phyloP scores from a whole-genome alignment of 2,329 filamentous ascomycete genomes.

The Fusarium albidum region DNA sequence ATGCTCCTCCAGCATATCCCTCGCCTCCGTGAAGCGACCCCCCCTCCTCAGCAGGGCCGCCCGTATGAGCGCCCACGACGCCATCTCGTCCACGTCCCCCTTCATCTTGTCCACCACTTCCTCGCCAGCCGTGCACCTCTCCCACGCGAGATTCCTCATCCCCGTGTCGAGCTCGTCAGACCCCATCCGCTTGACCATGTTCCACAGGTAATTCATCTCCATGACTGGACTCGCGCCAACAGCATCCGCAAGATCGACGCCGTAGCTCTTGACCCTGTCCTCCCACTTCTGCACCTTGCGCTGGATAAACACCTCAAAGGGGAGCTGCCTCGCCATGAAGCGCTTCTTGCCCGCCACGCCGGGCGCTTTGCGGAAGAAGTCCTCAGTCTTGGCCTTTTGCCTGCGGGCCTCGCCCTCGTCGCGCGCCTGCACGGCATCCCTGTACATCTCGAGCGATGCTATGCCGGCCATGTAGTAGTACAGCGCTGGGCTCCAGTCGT shows the following conservation, averaged over 20 bases:
- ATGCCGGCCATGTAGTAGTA: constrained; percentile 90
- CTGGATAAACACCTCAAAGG: constrained; percentile 85
- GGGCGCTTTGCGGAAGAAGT: constrained; percentile 76
- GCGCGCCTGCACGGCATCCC: constrained; percentile 57
- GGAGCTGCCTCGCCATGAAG: constrained; percentile 88
- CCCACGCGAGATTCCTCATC: constrained; percentile 69
- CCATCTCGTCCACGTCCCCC: constrained; percentile 66
- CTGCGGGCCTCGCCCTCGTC: constrained; percentile 56
- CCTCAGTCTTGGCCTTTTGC: constrained; percentile 71
- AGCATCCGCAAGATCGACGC: constrained; percentile 77
- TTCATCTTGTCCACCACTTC: constrained; percentile 55
- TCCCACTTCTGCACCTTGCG: constrained; percentile 93
- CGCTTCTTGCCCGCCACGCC: constrained; percentile 82
- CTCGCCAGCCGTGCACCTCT: constrained; percentile 61
- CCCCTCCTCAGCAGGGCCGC: constrained; percentile 72
- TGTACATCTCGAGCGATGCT: constrained; percentile 83
- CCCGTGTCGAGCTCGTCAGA: constrained; percentile 69
- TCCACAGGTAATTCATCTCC: constrained; percentile 96
- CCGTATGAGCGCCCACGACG: constrained; percentile 71
- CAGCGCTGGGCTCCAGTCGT: constrained; percentile 88
- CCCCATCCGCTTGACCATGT: constrained; percentile 84
- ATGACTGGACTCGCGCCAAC: constrained; percentile 81
- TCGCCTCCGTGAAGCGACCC: constrained; percentile 70
- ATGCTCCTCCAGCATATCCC: constrained; percentile 67
- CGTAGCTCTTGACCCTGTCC: constrained; percentile 72